Evolutionary conservation across 2,329 filamentous ascomycete genomes (phyloP).

Genomic region (Byssochlamys sp.): DNA sequence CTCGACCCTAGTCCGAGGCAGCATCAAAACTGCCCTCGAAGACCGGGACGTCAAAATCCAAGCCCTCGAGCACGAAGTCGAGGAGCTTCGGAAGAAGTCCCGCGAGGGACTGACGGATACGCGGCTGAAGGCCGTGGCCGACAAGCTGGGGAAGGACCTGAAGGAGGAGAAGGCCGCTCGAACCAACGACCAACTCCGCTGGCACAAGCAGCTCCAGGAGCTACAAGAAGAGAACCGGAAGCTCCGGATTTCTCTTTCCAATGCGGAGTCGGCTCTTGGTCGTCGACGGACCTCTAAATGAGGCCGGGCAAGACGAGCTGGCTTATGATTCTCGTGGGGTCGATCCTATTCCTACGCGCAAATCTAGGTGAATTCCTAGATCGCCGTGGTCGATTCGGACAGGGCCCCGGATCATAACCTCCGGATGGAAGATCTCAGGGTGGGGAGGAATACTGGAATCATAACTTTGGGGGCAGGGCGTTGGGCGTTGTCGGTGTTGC

Average conservation of each 20-base stretch:
- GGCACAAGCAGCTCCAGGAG: conserved; percentile 5
- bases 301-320: background rate
- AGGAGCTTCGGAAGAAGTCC: conserved; percentile 1
- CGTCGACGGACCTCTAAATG: background rate
- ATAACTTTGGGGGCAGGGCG: background rate
- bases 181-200: conserved; percentile 10
- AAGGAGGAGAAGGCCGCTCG: conserved; percentile 7
- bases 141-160: conserved; percentile 5
- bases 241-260: conserved; percentile 12
- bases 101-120: background rate
- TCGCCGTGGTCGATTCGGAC: no score
- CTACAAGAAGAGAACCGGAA: conserved; percentile 11
- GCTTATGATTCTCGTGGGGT: no score
- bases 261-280: background rate
- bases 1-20: conserved; percentile 2
- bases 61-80: conserved; percentile 4
- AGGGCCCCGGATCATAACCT: no score
- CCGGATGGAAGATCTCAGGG: background rate
- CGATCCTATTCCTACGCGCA: no score
- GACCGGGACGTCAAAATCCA: background rate
- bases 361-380: no score
- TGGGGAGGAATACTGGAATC: background rate
- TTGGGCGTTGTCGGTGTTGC: background rate
- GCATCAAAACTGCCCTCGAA: background rate
- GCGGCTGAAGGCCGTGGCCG: background rate